These are phyloP conservation scores for Suhomyces anneliseae DNA, from an alignment of 1,139 yeast species.

Conservation along the genomic window DNA sequence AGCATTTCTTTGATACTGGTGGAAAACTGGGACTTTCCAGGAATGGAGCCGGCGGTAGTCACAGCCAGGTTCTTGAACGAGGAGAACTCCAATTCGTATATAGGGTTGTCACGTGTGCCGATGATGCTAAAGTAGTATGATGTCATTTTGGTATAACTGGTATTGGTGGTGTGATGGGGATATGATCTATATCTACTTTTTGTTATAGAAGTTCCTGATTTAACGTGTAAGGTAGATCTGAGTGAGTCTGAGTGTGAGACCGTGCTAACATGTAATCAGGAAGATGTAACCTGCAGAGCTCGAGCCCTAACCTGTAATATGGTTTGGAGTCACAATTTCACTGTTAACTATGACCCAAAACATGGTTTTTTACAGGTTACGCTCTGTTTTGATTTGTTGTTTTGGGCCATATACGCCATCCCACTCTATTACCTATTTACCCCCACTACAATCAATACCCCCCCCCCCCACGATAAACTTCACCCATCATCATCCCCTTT, in stretches of 20 bases:
- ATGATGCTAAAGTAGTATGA: constrained; percentile 86
- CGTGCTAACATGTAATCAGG: too few species aligned
- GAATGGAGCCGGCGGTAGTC: constrained; percentile 21
- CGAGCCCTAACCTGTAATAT: too few species aligned
- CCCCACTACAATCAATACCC: background rate
- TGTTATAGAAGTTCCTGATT: too few species aligned
- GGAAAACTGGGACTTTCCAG: constrained; percentile 69
- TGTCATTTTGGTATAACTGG: constrained; percentile 23
- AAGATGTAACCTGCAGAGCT: too few species aligned
- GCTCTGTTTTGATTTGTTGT: constrained; percentile 9
- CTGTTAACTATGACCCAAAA: background rate
- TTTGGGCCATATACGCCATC: constrained; percentile 1
- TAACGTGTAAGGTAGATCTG: too few species aligned
- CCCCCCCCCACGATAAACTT: background rate
- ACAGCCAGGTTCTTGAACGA: constrained; percentile 48
- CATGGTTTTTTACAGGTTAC: constrained; percentile 5
- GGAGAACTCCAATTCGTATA: constrained; percentile 86
- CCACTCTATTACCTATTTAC: background rate
- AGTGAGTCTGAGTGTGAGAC: too few species aligned
- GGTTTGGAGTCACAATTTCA: too few species aligned
- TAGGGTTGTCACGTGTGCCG: constrained; percentile 83
- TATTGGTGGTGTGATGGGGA: background rate
- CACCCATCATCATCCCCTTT: background rate
- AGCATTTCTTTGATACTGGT: constrained; percentile 73
- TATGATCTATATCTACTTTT: background rate